Evolutionary conservation across 1,284 basidiomycete genomes (phyloP).

Genomic region (Phellinidium pouzarii): DNA sequence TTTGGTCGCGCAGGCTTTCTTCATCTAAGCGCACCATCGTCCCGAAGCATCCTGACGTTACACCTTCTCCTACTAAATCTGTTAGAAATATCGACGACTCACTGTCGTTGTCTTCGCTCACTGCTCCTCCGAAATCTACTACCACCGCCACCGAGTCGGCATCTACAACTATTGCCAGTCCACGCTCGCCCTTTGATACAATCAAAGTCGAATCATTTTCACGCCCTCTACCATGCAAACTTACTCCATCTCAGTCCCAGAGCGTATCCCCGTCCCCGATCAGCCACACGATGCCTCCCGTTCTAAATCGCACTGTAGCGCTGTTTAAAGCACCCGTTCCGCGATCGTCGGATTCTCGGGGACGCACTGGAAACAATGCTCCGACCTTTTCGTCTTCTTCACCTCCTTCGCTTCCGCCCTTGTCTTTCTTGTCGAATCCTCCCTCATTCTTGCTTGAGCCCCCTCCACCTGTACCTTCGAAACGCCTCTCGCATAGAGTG

Average conservation of each 20-base stretch:
- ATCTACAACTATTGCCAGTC: background rate
- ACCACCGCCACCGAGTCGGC: background rate
- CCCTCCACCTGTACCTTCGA: background rate
- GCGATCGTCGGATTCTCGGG: background rate
- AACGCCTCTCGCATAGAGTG: background rate
- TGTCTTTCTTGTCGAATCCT: background rate
- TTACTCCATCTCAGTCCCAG: background rate
- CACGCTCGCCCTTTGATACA: background rate
- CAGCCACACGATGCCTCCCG: background rate
- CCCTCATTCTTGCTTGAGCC: background rate
- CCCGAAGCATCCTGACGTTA: background rate
- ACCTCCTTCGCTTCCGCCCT: background rate
- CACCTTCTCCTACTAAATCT: background rate
- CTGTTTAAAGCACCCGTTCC: background rate
- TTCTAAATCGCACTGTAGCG: background rate
- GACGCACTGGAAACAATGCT: background rate
- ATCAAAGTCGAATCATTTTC: background rate
- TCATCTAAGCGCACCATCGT: background rate
- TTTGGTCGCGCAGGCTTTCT: slow-evolving; percentile 15
- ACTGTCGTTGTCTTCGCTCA: background rate
- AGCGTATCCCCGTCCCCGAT: background rate
- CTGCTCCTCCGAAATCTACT: background rate
- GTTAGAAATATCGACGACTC: background rate
- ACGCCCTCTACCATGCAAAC: background rate
- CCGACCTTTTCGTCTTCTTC: background rate